These are phyloP conservation scores for Thymus mandschuricus DNA, from an alignment of 257 asterid genomes.

Conservation along the genomic window DNA sequence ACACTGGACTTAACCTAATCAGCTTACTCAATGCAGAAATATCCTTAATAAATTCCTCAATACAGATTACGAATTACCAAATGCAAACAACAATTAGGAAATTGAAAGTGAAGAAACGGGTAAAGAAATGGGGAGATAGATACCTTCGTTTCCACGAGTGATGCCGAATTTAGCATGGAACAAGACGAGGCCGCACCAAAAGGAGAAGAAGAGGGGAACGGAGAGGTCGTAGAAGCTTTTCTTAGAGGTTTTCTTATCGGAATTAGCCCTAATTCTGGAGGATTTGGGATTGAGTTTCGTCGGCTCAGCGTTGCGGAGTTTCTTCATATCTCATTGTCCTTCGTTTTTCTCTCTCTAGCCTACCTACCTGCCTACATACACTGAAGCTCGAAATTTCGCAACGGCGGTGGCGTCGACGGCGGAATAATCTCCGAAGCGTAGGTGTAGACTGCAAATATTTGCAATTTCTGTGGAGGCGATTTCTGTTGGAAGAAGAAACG, in stretches of 20 bases:
- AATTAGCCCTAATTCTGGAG: slow-evolving; percentile 32
- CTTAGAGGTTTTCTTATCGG: slow-evolving; percentile 27
- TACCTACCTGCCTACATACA: neutral
- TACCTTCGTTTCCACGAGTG: slow-evolving; percentile 73
- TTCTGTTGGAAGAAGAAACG: neutral
- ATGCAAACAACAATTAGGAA: neutral
- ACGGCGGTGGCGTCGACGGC: neutral
- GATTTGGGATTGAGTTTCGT: slow-evolving; percentile 34
- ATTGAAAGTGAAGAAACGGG: neutral
- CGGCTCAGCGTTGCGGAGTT: slow-evolving; percentile 37
- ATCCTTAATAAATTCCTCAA: neutral
- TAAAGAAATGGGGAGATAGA: neutral
- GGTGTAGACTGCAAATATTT: slow-evolving; percentile 14
- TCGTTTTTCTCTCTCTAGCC: neutral
- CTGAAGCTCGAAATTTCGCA: neutral
- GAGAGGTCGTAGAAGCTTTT: slow-evolving; percentile 52
- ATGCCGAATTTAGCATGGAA: slow-evolving; percentile 60
- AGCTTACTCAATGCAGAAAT: slow-evolving; percentile 2
- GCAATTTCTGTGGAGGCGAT: neutral
- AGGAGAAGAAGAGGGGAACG: slow-evolving; percentile 54
- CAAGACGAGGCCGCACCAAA: slow-evolving; percentile 56
- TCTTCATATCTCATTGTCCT: slow-evolving; percentile 58
- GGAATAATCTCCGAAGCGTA: neutral
- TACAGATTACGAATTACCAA: neutral
- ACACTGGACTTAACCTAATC: neutral